Evolutionary conservation across 2,329 filamentous ascomycete species (phyloP), one percentile per base, ranked within the genome.

Genomic region (Fusarium longipes): DNA sequence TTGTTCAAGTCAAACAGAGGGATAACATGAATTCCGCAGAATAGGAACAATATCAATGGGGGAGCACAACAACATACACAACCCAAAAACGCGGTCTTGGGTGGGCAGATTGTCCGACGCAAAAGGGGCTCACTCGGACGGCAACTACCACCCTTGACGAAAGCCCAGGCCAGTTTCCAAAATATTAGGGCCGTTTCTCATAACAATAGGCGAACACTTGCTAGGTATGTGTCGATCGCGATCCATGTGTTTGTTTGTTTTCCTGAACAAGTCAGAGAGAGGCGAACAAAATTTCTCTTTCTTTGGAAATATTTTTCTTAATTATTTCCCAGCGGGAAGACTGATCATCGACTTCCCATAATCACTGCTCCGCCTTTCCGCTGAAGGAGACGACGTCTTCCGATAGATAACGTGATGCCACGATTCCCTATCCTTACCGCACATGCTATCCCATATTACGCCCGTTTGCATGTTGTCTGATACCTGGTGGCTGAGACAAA

Each of bases 131-230:
- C 30, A 15, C 36, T 57, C 30, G 18, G 30, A 40, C 24, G n/a
- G 47, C 22, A 49, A 49, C 40, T 36, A 43, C 53, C 25, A 48
- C 24, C 43, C 53, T 50, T 40, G 47, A 27, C 60, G 8, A 38
- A 56, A 42, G 59, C 57, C 44, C 32, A 20, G 57, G 33, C 52
- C 56, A 38, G 36, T 47, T n/a, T 50, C 38, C 25, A 40, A 57
- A 49, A 44, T 51, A 51, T 66, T 49, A 56, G 63, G 62, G 44
- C 55, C 55, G 62, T 65, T 55, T 65, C 38, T 51, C 17, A 33
- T 17, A 30, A 50, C 30, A 53, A 36, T 57, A 64, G 30, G 39
- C 58, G 43, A 55, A 30, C 24, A 39, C n/a, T n/a, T 8, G 40
- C 30, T 35, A 35, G n/a, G 22, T 20, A 43, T 40, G 57, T 35